A percentile compares a stretch with the other conserved stretches of the same genome.
Evolutionary conservation across 306 rosid genomes (phyloP).

Genomic region (Cercis canadensis): DNA sequence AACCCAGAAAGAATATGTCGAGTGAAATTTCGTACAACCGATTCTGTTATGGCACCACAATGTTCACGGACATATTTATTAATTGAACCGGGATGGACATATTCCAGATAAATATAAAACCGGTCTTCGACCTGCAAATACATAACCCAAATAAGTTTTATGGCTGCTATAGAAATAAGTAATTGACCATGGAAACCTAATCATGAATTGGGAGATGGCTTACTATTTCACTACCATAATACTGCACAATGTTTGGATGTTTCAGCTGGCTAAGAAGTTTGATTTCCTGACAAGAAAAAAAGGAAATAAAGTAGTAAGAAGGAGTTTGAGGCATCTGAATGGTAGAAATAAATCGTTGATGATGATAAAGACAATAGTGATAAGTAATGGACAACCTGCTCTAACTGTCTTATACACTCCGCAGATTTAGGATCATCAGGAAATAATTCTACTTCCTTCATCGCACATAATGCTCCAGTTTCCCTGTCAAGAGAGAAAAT

Average conservation of each 20-base stretch:
- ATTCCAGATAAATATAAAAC: slow-evolving; percentile 89
- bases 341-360: neutral
- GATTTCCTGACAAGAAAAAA: slow-evolving; percentile 70
- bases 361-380: neutral
- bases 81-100: slow-evolving; percentile 93
- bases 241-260: slow-evolving; percentile 95
- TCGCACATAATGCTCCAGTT: slow-evolving; percentile 98
- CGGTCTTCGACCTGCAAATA: slow-evolving; percentile 72
- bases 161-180: slow-evolving; percentile 6
- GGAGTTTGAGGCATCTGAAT: slow-evolving; percentile 24
- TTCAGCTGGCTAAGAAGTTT: slow-evolving; percentile 83
- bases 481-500: slow-evolving; percentile 48
- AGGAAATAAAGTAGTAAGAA: slow-evolving; percentile 9
- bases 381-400: slow-evolving; percentile 66
- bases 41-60: slow-evolving; percentile 92
- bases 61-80: slow-evolving; percentile 93
- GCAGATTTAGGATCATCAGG: slow-evolving; percentile 92
- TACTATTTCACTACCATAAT: slow-evolving; percentile 92
- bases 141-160: slow-evolving; percentile 33
- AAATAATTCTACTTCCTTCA: slow-evolving; percentile 93
- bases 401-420: slow-evolving; percentile 88
- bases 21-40: slow-evolving; percentile 90
- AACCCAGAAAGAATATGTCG: slow-evolving; percentile 92
- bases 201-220: slow-evolving; percentile 47
- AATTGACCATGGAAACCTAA: slow-evolving; percentile 28